Percentiles rank a stretch among this genome's conserved stretches.
phyloP scores from a whole-genome alignment of 176 grass and related monocot genomes.

The Phoenix roebelenii region DNA sequence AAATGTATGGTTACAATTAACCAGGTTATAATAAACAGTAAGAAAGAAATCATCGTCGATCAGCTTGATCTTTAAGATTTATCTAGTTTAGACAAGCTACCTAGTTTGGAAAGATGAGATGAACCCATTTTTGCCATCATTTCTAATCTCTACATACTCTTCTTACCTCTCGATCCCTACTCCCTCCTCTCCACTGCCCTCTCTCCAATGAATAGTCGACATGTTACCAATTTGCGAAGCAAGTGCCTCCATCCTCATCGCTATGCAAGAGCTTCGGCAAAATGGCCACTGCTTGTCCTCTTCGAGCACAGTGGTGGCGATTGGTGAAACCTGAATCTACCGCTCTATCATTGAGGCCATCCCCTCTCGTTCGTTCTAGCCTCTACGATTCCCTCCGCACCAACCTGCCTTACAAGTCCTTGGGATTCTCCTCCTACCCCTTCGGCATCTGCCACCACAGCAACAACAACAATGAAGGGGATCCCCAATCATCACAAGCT shows the following conservation, averaged over 20 bases:
- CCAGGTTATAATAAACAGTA: too few relatives aligned
- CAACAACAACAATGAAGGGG: background rate
- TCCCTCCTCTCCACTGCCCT: background rate
- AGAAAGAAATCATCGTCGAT: too few relatives aligned
- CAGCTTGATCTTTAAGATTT: too few relatives aligned
- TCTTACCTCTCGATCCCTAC: background rate
- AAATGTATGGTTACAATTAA: too few relatives aligned
- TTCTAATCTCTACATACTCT: too few relatives aligned
- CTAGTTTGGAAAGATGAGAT: too few relatives aligned
- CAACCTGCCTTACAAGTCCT: slow-evolving; percentile 57
- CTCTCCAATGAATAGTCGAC: background rate
- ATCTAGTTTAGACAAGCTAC: too few relatives aligned
- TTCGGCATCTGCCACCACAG: slow-evolving; percentile 18
- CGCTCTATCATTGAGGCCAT: slow-evolving; percentile 23
- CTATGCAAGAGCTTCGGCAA: slow-evolving; percentile 43
- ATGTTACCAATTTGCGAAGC: slow-evolving; percentile 51
- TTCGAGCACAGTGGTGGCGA: slow-evolving; percentile 49
- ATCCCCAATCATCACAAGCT: slow-evolving; percentile 55
- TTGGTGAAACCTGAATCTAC: slow-evolving; percentile 68
- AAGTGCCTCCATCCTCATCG: slow-evolving; percentile 36
- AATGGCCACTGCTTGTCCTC: slow-evolving; percentile 62
- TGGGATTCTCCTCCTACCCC: slow-evolving; percentile 79
- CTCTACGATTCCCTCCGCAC: slow-evolving; percentile 72
- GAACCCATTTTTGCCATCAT: too few relatives aligned
- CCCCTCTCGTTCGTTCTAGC: slow-evolving; percentile 54